Base-by-base conservation (phyloP, 441 rosid species). In the Hura crepitans region DNA sequence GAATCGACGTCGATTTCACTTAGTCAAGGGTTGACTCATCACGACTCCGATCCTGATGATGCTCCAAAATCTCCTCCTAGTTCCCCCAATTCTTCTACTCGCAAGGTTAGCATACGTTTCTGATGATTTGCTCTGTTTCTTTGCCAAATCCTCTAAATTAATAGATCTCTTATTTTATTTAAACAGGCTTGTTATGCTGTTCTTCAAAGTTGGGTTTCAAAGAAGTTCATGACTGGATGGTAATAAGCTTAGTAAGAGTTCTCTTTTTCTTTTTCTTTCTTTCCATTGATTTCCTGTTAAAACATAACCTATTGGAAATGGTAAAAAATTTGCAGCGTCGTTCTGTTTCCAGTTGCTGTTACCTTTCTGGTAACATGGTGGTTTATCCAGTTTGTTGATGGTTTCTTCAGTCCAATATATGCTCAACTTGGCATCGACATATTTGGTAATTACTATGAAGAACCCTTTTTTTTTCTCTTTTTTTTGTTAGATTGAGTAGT, bases 161-260 rank as follows among this genome's bases (percentile, higher is more conserved):
- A 61, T 47, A 7, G 17, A 20, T 69, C 33, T 55, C n/a, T 68
- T 25, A 20, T 25, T 81, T 71, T 14, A 27, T 55, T 30, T 56
- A 60, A 46, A 66, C 81, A 91, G 95, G 97, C 93, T 64, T 91
- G 90, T 74, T 89, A 83, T 79, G 93, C 82, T 68, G 93, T 89
- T 78, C 84, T 91, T 13, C 97, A 89, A 72, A 91, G 97, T 79
- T 91, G 97, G 97, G 89, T 83, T 50, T 91, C 97, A 2, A 89
- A 86, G 85, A 91, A 89, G 85, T 91, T 91, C 81, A 91, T 91
- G 89, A 87, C 93, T 53, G 97, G 92, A 83, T 89, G 93, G 95
- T 91, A 86, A 82, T 68, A 28, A 57, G 65, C 64, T 76, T 62
- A 54, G 28, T 68, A 49, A 66, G 58, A 45, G 23, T 31, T 35